Base-by-base conservation (phyloP, 2,329 filamentous ascomycete species). In the Aspergillus quadricinctus region DNA sequence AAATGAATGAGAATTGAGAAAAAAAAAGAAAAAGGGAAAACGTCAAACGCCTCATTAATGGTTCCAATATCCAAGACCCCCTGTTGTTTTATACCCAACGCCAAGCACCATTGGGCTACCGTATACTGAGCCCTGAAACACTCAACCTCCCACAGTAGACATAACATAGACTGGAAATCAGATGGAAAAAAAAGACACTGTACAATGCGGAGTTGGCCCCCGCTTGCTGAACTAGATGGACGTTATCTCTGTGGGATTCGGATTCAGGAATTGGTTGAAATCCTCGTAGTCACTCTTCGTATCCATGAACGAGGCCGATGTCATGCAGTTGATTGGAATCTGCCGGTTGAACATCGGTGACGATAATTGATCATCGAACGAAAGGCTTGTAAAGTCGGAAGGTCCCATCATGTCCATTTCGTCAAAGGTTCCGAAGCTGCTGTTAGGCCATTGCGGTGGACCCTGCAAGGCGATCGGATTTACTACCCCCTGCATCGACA, bases 251-350 rank as follows among this genome's bases (percentile, higher is more conserved):
- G 68, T 66, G 14, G 71, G 66, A 56, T 71, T 75, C 1, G 71
- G 66, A 62, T 75, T 75, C 27, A 75, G 60, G 53, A 72, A 75
- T 56, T 74, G 71, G 50, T 71, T 74, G 55, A 75, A 73, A 51
- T 75, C 73, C 21, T 75, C 73, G 52, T 71, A 73, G 51, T 73
- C 72, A 45, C 53, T 66, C 51, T 68, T 69, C 25, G 66, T 62
- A 41, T 72, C 69, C 49, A 71, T 58, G 56, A 65, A 67, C 40
- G 66, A 63, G 11, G 59, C 61, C 29, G 67, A 62, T 8, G 67
- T 57, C 45, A 75, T 61, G 57, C 72, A 74, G 5, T 66, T 71
- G 60, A 74, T 65, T 4, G 71, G 64, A 35, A 73, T 63, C 43
- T 66, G 68, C 6, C 71, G 68, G 56, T 64, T 70, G 60, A 73